Base-by-base conservation (phyloP, 306 rosid species). In the Pyrus betulifolia region DNA sequence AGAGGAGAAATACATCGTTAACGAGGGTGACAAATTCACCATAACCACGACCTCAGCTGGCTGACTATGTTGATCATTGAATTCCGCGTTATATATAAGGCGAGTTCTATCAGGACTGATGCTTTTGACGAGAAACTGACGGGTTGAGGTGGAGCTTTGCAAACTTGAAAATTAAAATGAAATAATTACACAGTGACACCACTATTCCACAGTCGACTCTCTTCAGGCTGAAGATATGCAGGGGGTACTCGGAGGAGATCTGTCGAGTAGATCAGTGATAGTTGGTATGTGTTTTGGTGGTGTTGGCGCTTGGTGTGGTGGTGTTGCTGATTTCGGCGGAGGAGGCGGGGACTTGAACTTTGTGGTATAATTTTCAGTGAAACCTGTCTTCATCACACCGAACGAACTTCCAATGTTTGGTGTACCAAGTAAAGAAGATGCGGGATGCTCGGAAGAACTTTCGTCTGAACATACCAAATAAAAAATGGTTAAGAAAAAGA, bases 281-380 rank as follows among this genome's bases (percentile, higher is more conserved):
- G 75, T 4, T 15, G 42, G 17, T 11, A 45, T 15, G 17, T 8
- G 11, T 19, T 61, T n/a, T 35, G 40, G 40, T 35, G 40, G 40
- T 35, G 40, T 6, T 6, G 40, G 40, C 40, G 40, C 40, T 2
- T 35, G 40, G 40, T 35, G 40, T 10, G 75, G 64, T 18, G 75
- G 5, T 71, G 75, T 45, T 54, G 75, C 75, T 71, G 15, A 45
- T 31, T 71, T 71, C 2, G 75, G 75, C 7, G 75, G 75, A 54
- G 75, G 75, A 15, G 64, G 75, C 5, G 75, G 75, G 4, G 75
- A 52, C 46, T 21, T 71, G 35, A 63, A 52, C 30, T 11, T 54
- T 51, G 4, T 3, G 27, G 30, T 31, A 13, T 22, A n/a, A n/a
- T 28, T 28, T 54, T 45, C 49, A 4, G 63, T 31, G 3, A 4